Evolutionary conservation across 1,284 basidiomycete genomes (phyloP).

Genomic region (Mycena citricolor): DNA sequence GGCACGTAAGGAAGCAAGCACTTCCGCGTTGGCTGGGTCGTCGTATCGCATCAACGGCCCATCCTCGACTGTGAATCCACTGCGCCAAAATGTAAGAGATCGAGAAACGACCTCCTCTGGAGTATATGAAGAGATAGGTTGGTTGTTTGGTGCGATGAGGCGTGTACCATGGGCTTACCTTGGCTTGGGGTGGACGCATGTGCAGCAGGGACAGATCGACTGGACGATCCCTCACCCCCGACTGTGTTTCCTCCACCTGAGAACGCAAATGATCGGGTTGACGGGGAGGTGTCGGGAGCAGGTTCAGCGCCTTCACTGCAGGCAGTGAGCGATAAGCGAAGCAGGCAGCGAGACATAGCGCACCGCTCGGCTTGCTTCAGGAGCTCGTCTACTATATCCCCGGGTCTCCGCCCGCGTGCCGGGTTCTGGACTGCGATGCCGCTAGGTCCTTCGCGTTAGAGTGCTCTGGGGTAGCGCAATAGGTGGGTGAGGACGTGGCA

Average conservation of each 20-base stretch:
- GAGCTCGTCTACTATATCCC: constrained; percentile 77
- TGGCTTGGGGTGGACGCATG: constrained; percentile 33
- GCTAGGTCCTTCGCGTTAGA: constrained; percentile 41
- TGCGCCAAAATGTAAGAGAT: constrained; percentile 88
- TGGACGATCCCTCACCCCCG: constrained; percentile 84
- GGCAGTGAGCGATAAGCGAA: constrained; percentile 3
- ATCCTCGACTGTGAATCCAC: constrained; percentile 93
- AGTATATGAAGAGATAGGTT: constrained; percentile 22
- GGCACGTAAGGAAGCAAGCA: constrained; percentile 78
- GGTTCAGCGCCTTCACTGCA: constrained; percentile 45
- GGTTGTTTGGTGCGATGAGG: constrained; percentile 5
- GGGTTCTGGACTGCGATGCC: constrained; percentile 92
- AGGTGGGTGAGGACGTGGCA: constrained; percentile 34
- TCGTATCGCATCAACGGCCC: constrained; percentile 79
- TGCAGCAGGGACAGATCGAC: constrained; percentile 71
- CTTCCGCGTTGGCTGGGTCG: constrained; percentile 72
- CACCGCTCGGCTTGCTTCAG: constrained; percentile 82
- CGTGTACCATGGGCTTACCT: constrained; percentile 25
- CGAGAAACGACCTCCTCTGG: constrained; percentile 63
- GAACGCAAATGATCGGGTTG: constrained; percentile 42
- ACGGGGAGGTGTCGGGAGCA: constrained; percentile 25
- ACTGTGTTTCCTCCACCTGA: constrained; percentile 78
- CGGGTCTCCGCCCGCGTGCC: constrained; percentile 49
- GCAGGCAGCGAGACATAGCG: constrained; percentile 31
- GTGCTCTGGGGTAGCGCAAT: too few species aligned